phyloP scores from a whole-genome alignment of 2,329 filamentous ascomycete genomes.

The Rasamsonia emersonii region DNA sequence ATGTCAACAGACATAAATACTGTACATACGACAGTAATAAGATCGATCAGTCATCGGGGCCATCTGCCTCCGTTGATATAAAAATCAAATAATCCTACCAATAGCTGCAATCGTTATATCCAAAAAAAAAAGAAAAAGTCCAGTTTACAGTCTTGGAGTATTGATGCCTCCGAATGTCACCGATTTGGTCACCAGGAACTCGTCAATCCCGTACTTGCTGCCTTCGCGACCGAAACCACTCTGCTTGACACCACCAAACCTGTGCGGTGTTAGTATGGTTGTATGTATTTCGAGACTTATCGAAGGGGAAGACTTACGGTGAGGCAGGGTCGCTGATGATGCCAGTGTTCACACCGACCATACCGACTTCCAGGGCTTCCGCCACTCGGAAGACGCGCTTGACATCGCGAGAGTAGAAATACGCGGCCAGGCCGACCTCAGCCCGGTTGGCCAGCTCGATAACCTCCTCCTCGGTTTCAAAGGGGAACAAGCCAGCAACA shows the following conservation, averaged over 20 bases:
- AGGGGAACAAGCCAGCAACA: conserved; percentile 81
- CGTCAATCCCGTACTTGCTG: conserved; percentile 65
- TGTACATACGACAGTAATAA: no score
- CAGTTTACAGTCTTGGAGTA: conserved; percentile 25
- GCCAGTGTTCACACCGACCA: conserved; percentile 63
- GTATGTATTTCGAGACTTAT: neutral
- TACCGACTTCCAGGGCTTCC: conserved; percentile 46
- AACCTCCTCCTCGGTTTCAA: conserved; percentile 82
- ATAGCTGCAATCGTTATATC: neutral
- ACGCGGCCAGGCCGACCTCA: conserved; percentile 83
- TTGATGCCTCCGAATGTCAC: conserved; percentile 57
- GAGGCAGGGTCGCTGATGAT: conserved; percentile 46
- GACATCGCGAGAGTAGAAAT: conserved; percentile 70
- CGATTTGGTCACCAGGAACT: conserved; percentile 68
- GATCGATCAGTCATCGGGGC: no score
- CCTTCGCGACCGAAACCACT: conserved; percentile 75
- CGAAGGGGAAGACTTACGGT: conserved; percentile 28
- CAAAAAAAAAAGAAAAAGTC: neutral
- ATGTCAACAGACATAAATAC: no score
- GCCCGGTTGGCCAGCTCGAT: conserved; percentile 71
- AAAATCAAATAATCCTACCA: no score
- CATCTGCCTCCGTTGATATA: no score
- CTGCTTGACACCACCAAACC: conserved; percentile 77
- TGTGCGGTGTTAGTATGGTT: conserved; percentile 16
- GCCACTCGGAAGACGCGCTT: conserved; percentile 52